Conservation (phyloP, 2,329 filamentous ascomycete species). For the Fusarium xyrophilum region DNA sequence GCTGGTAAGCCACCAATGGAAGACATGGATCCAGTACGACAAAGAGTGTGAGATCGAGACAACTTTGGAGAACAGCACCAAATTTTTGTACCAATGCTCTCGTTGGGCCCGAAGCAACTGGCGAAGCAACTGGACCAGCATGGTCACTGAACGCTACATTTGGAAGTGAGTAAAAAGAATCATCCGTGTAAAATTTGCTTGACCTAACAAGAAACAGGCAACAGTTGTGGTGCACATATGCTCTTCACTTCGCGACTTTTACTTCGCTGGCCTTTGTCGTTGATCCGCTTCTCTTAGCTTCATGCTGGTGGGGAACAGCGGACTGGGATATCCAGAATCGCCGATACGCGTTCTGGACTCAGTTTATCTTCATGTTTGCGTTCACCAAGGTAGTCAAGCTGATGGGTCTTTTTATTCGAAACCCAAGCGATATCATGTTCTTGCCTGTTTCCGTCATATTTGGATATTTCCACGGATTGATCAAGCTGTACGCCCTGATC, state of each 20-base stretch:
- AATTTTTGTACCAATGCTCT: slow-evolving; percentile 91
- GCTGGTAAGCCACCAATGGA: slow-evolving; percentile 91
- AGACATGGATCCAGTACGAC: slow-evolving; percentile 95
- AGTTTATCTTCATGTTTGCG: slow-evolving; percentile 76
- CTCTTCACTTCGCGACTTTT: slow-evolving; percentile 89
- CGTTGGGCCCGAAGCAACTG: slow-evolving; percentile 98
- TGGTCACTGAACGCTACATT: slow-evolving; percentile 82
- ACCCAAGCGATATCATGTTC: slow-evolving; percentile 80
- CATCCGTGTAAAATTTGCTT: background rate
- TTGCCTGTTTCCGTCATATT: slow-evolving; percentile 88
- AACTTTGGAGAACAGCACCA: slow-evolving; percentile 85
- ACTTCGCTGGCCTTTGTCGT: slow-evolving; percentile 84
- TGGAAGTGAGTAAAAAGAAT: slow-evolving; percentile 75
- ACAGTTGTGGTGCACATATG: slow-evolving; percentile 93
- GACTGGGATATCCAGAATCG: slow-evolving; percentile 63
- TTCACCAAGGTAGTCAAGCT: slow-evolving; percentile 93
- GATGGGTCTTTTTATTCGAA: slow-evolving; percentile 81
- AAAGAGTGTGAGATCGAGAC: slow-evolving; percentile 90
- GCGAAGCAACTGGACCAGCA: slow-evolving; percentile 93
- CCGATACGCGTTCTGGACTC: slow-evolving; percentile 63
- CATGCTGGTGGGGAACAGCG: slow-evolving; percentile 72
- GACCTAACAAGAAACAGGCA: slow-evolving; percentile 62
- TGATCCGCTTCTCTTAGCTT: slow-evolving; percentile 74
- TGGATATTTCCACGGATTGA: slow-evolving; percentile 89
- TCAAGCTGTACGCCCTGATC: slow-evolving; percentile 87